Percentiles rank a stretch among this genome's conserved stretches.
Evolutionary conservation across 1,284 basidiomycete genomes (phyloP).

Genomic region (Retiboletus flavoniger): DNA sequence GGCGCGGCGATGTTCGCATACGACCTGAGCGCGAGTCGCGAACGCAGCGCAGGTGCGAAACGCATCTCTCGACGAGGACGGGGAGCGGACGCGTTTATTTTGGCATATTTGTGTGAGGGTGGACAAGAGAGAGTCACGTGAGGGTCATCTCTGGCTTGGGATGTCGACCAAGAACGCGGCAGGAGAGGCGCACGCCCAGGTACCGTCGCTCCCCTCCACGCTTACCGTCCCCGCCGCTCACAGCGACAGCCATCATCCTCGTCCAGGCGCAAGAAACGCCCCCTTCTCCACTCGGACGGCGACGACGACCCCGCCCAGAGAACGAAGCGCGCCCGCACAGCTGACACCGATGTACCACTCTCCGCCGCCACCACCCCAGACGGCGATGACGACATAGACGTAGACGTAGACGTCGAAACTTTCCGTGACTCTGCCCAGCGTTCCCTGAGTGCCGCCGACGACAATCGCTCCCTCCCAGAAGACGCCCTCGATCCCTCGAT

Average conservation of each 20-base stretch:
- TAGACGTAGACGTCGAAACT: slow-evolving; percentile 24
- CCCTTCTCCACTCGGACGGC: slow-evolving; percentile 29
- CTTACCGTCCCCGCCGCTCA: slow-evolving; percentile 9
- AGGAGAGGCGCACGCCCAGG: slow-evolving; percentile 19
- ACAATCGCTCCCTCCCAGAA: slow-evolving; percentile 26
- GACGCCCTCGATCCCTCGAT: slow-evolving; percentile 1
- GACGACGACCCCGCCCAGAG: slow-evolving; percentile 19
- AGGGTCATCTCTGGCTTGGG: neutral
- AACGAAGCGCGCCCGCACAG: slow-evolving; percentile 32
- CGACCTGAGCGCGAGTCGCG: slow-evolving; percentile 9
- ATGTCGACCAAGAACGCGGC: slow-evolving; percentile 22
- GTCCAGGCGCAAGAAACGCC: slow-evolving; percentile 29
- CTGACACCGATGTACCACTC: slow-evolving; percentile 14
- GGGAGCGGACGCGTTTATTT: slow-evolving; percentile 22
- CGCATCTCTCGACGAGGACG: slow-evolving; percentile 17
- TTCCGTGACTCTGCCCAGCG: slow-evolving; percentile 8
- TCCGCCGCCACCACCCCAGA: slow-evolving; percentile 1
- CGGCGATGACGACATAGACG: slow-evolving; percentile 22
- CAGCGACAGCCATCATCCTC: slow-evolving; percentile 15
- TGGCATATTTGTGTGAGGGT: slow-evolving; percentile 15
- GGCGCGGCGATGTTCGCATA: slow-evolving; percentile 20
- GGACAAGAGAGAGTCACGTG: slow-evolving; percentile 9
- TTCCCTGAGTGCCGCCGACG: slow-evolving; percentile 7
- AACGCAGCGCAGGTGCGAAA: slow-evolving; percentile 8
- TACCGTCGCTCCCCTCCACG: slow-evolving; percentile 10